These are phyloP conservation scores for Tubosaeta sp. DNA, from an alignment of 768 basidiomycete species.

Conservation along the genomic window DNA sequence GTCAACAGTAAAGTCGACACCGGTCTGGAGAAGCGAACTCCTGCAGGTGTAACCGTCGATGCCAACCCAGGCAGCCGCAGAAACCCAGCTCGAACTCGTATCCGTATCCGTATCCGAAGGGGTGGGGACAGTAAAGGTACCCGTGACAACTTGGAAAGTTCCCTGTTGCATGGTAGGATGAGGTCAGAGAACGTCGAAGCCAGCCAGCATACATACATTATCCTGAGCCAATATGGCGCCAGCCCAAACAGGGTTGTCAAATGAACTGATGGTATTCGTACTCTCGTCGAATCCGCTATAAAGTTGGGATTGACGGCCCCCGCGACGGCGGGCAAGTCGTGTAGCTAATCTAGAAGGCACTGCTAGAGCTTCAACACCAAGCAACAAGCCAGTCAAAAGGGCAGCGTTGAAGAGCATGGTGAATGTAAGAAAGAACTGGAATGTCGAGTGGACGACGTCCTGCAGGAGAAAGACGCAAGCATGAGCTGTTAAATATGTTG, in stretches of 20 bases:
- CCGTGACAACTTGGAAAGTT: constrained; percentile 2
- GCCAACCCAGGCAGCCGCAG: constrained; percentile 6
- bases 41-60: constrained; percentile 3
- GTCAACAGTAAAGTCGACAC: neutral
- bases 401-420: neutral
- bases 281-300: neutral
- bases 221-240: neutral
- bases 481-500: neutral
- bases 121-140: constrained; percentile 3
- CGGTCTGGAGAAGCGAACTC: constrained; percentile 1
- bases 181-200: neutral
- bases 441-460: neutral
- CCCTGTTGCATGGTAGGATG: neutral
- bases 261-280: neutral
- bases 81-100: neutral
- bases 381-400: neutral
- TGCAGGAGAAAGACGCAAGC: neutral
- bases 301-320: neutral
- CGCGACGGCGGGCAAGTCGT: neutral
- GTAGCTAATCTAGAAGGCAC: neutral
- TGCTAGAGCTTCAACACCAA: neutral
- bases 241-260: neutral
- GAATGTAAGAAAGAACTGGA: neutral
- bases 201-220: neutral
- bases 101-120: neutral